phyloP scores from a whole-genome alignment of 2,329 filamentous ascomycete genomes.

The Colletotrichum eleusines region DNA sequence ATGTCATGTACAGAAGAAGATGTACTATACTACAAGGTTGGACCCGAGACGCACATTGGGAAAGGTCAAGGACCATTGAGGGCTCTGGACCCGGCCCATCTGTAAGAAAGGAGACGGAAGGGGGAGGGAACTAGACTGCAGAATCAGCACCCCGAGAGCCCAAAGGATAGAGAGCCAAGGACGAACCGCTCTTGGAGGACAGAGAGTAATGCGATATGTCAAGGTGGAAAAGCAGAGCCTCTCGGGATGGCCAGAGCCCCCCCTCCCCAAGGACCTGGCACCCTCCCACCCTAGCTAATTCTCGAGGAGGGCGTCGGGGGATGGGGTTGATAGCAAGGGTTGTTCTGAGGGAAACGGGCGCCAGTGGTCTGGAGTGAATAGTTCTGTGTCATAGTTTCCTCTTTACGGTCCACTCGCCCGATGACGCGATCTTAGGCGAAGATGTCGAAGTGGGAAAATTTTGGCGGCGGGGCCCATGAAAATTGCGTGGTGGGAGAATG shows the following conservation, averaged over 20 bases:
- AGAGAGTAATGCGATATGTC: conserved; percentile 9
- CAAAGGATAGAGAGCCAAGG: background rate
- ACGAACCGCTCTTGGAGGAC: background rate
- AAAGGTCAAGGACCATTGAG: background rate
- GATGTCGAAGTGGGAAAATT: conserved; percentile 42
- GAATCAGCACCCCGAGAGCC: background rate
- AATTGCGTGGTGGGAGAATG: background rate
- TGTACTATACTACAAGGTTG: too few relatives aligned
- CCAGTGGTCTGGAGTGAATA: conserved; percentile 30
- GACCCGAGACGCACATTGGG: too few relatives aligned
- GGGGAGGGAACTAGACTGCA: background rate
- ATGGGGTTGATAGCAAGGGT: conserved; percentile 9
- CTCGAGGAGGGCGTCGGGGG: conserved; percentile 1
- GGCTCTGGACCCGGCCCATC: conserved; percentile 10
- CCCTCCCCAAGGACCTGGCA: too few relatives aligned
- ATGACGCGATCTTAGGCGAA: conserved; percentile 40
- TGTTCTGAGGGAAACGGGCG: background rate
- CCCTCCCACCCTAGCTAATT: background rate
- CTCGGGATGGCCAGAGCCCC: background rate
- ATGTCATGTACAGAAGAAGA: background rate
- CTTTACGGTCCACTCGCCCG: conserved; percentile 38
- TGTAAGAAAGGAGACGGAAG: background rate
- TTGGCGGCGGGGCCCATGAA: conserved; percentile 16
- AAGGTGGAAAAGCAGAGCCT: conserved; percentile 3
- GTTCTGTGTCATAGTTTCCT: conserved; percentile 42